phyloP scores from a whole-genome alignment of 2,329 filamentous ascomycete genomes.

The Aspergillus niger region DNA sequence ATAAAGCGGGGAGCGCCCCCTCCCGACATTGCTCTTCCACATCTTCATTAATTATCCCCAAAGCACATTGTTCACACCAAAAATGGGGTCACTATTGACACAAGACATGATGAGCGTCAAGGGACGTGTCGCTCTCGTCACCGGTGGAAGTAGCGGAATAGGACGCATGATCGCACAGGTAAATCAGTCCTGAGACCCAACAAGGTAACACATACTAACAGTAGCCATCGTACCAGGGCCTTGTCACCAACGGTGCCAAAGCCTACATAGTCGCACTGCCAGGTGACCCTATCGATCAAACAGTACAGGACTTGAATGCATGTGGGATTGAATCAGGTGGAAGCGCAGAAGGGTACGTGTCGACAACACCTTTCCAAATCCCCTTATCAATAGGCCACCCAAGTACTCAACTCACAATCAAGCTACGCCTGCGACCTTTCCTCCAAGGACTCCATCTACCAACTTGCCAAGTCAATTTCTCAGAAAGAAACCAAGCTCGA shows the following conservation, averaged over 20 bases:
- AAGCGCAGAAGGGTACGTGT: conserved; percentile 41
- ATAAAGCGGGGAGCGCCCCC: not conserved
- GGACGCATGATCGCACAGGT: conserved; percentile 53
- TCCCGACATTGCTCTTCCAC: not conserved
- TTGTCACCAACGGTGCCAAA: conserved; percentile 51
- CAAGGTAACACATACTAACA: not conserved
- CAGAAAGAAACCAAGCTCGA: conserved; percentile 47
- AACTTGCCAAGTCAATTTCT: conserved; percentile 36
- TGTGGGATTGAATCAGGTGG: conserved; percentile 42
- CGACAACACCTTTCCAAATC: too few relatives aligned
- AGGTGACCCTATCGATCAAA: conserved; percentile 45
- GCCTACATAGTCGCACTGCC: conserved; percentile 49
- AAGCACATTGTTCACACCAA: not conserved
- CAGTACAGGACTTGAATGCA: conserved; percentile 43
- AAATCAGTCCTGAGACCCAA: conserved; percentile 1
- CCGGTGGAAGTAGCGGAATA: conserved; percentile 49
- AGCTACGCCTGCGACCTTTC: conserved; percentile 9
- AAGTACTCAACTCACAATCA: not conserved
- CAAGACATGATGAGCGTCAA: conserved; percentile 38
- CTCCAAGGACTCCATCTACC: conserved; percentile 44
- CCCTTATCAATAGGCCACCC: not conserved
- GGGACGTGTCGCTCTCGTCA: conserved; percentile 49
- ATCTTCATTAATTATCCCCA: not conserved
- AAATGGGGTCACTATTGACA: conserved; percentile 19
- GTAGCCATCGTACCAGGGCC: conserved; percentile 33